Evolutionary conservation across 2,329 filamentous ascomycete genomes (phyloP), one percentile per base, ranked within the genome.

Genomic region (Clarireedia sp.): DNA sequence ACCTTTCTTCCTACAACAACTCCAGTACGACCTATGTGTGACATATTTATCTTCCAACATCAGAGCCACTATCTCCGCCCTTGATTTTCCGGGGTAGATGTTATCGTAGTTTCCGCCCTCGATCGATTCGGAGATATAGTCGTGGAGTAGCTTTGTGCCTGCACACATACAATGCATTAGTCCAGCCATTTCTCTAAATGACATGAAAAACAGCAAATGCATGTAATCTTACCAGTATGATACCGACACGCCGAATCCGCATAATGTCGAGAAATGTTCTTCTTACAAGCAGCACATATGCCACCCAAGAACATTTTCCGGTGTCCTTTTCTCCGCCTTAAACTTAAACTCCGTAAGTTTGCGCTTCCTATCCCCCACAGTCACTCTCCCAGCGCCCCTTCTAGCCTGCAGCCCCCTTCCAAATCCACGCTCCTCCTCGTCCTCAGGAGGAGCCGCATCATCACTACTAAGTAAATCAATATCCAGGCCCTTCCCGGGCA

Each of bases 381-480:
- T 9, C 21, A 2, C 7, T n/a, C 5, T 16, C 5, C 2, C 5
- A 26, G 7, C 3, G 1, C n/a, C 47, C 3, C 3, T 24, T 10
- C 5, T 12, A 5, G 43, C 43, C 19, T 21, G 5, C 44, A 23
- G 16, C 16, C 17, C 23, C 8, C 21, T 3, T 5, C 16, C 24
- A 2, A 9, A 43, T 9, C 40, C 16, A 21, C 17, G 6, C 17
- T 46, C 24, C 7, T 5, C 21, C 8, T 23, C 44, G 29, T 46
- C 24, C 12, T 5, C 3, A 9, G 19, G 2, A 5, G 21, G 6
- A 46, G 8, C 36, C 8, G 45, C 41, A 9, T 47, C 51, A n/a
- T 53, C 43, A 29, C 40, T 19, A 40, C 51, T 47, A 24, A 53
- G 19, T 16, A 47, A 23, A 17, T 53, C 51, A 17, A 53, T 38